Conservation (phyloP, 352 stramenopile species). For the Blastocystis sp. region DNA sequence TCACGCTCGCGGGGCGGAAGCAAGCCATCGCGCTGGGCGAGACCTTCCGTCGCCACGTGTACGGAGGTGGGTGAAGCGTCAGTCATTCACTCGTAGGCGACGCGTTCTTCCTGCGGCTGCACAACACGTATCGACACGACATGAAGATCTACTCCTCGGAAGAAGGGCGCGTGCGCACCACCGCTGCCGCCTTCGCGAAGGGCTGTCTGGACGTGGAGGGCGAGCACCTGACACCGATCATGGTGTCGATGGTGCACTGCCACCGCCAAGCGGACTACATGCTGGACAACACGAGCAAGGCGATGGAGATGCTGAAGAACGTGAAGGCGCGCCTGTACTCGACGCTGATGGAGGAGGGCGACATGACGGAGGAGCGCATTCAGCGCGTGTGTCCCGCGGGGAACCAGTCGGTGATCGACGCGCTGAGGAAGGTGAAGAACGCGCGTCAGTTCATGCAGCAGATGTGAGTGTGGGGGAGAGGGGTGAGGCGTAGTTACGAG, state of each 20-base stretch:
- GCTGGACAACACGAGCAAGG: slow-evolving; percentile 96
- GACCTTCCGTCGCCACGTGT: slow-evolving; percentile 85
- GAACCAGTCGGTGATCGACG: slow-evolving; percentile 17
- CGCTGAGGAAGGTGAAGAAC: slow-evolving; percentile 37
- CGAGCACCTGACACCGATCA: slow-evolving; percentile 93
- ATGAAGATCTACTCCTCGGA: slow-evolving; percentile 99
- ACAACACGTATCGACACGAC: slow-evolving; percentile 99
- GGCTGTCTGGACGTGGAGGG: slow-evolving; percentile 93
- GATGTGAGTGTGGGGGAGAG: slow-evolving; percentile 2
- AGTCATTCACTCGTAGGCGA: slow-evolving; percentile 69
- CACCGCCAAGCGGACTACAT: slow-evolving; percentile 89
- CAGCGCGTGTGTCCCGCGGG: slow-evolving; percentile 46
- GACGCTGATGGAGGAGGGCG: slow-evolving; percentile 74
- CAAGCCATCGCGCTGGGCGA: slow-evolving; percentile 92
- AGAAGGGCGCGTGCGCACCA: slow-evolving; percentile 99
- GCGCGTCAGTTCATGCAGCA: neutral
- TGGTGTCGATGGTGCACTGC: slow-evolving; percentile 93
- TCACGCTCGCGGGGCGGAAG: slow-evolving; percentile 94
- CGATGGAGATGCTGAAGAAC: slow-evolving; percentile 90
- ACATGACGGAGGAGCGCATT: slow-evolving; percentile 73
- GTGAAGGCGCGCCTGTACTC: slow-evolving; percentile 82
- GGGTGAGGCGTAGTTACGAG: slow-evolving; percentile 19
- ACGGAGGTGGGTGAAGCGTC: slow-evolving; percentile 75
- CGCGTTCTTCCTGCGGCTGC: slow-evolving; percentile 89
- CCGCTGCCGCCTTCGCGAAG: slow-evolving; percentile 97